phyloP scores from a whole-genome alignment of 352 stramenopile species.

The Phytophthora colocasiae region DNA sequence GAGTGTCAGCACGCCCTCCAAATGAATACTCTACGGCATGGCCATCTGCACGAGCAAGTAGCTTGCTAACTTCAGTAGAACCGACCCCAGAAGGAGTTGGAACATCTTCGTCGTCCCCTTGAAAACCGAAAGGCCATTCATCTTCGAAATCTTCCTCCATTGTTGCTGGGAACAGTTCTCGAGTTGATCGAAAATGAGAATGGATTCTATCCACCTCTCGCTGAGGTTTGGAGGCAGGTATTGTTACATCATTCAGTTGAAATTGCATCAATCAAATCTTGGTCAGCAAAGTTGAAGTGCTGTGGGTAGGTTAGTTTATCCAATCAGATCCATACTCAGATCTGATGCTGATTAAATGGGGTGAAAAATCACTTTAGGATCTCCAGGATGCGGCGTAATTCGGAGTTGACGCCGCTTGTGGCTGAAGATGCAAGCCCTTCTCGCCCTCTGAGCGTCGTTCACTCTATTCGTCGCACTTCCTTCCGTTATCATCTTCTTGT shows the following conservation, averaged over 20 bases:
- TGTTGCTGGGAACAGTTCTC: too few species aligned
- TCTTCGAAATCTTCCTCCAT: slow-evolving; percentile 14
- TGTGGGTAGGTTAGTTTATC: slow-evolving; percentile 1
- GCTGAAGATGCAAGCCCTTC: neutral
- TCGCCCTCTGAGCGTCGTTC: neutral
- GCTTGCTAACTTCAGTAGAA: slow-evolving; percentile 9
- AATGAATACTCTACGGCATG: slow-evolving; percentile 12
- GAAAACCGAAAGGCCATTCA: too few species aligned
- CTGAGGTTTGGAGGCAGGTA: too few species aligned
- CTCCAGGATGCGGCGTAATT: slow-evolving; percentile 32
- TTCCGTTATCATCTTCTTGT: slow-evolving; percentile 27
- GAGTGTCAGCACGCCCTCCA: slow-evolving; percentile 7
- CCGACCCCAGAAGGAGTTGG: slow-evolving; percentile 1
- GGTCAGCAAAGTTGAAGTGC: slow-evolving; percentile 1
- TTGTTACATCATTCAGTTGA: too few species aligned
- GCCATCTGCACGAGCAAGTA: slow-evolving; percentile 3
- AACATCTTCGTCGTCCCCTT: neutral
- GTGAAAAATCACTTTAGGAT: slow-evolving; percentile 7
- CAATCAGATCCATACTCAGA: slow-evolving; percentile 15
- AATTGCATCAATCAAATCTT: too few species aligned
- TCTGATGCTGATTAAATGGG: slow-evolving; percentile 1
- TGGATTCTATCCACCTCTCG: too few species aligned
- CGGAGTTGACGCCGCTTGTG: slow-evolving; percentile 46
- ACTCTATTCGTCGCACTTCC: neutral
- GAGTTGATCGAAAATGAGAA: too few species aligned